A percentile compares a stretch with the other conserved stretches of the same genome.
phyloP scores from a whole-genome alignment of 495 filamentous ascomycete genomes.

The Neurospora sp. region DNA sequence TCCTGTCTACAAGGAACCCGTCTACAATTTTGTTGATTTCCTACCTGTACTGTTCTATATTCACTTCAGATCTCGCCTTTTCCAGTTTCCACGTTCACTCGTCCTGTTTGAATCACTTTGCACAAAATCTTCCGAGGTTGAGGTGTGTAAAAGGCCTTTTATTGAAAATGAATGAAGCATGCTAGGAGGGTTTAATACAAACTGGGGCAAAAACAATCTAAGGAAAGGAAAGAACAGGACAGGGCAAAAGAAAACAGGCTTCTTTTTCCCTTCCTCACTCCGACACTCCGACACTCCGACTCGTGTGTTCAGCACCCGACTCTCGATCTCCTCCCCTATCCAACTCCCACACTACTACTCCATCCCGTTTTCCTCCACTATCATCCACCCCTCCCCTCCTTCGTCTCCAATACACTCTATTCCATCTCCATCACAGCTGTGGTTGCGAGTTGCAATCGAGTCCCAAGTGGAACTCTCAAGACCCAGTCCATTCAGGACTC shows the following conservation, averaged over 20 bases:
- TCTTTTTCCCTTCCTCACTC: not conserved
- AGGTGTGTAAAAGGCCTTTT: not conserved
- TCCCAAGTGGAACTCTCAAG: not conserved
- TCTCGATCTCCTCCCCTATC: not conserved
- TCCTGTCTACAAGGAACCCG: no score
- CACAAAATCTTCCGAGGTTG: not conserved
- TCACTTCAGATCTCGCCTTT: no score
- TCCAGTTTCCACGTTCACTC: no score
- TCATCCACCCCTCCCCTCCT: not conserved
- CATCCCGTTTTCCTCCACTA: not conserved
- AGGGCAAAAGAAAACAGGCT: not conserved
- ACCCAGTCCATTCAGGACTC: no score
- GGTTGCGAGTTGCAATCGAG: no score
- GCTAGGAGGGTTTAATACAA: not conserved
- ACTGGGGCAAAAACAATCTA: not conserved
- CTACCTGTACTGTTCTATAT: no score
- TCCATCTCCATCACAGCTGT: not conserved
- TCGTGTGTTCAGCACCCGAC: not conserved
- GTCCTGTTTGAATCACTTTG: no score
- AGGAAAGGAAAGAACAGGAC: not conserved
- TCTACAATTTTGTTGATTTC: no score
- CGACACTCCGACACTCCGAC: not conserved
- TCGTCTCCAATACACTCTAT: no score
- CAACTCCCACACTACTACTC: not conserved
- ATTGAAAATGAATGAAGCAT: not conserved